A percentile compares a stretch with the other conserved stretches of the same genome.
phyloP scores from a whole-genome alignment of 2,329 filamentous ascomycete genomes.

The Sphaerulina musiva region DNA sequence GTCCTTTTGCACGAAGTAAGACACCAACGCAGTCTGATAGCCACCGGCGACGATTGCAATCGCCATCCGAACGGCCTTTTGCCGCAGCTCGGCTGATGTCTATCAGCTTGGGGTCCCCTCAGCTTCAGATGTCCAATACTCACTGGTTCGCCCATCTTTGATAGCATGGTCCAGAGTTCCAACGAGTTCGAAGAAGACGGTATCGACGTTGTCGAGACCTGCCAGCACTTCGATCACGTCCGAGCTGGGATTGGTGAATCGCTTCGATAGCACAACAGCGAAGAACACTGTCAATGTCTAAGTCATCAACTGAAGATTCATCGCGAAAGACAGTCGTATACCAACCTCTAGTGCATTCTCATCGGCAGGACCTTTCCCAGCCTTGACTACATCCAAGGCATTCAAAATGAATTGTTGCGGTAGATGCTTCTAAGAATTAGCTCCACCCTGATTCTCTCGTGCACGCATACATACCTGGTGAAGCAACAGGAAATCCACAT shows the following conservation, averaged over 20 bases:
- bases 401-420: slow-evolving; percentile 72
- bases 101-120: slow-evolving; percentile 2
- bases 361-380: slow-evolving; percentile 55
- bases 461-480: slow-evolving; percentile 52
- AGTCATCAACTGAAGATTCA: slow-evolving; percentile 39
- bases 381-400: slow-evolving; percentile 63
- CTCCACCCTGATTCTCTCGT: neutral
- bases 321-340: slow-evolving; percentile 2
- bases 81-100: slow-evolving; percentile 60
- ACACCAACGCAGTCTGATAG: slow-evolving; percentile 88
- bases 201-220: slow-evolving; percentile 81
- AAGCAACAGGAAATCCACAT: slow-evolving; percentile 67
- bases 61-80: slow-evolving; percentile 73
- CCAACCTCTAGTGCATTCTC: slow-evolving; percentile 80
- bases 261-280: slow-evolving; percentile 73
- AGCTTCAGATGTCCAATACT: slow-evolving; percentile 29
- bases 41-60: slow-evolving; percentile 85
- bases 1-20: slow-evolving; percentile 91
- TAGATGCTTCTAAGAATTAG: slow-evolving; percentile 44
- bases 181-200: slow-evolving; percentile 82
- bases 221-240: slow-evolving; percentile 88
- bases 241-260: slow-evolving; percentile 89
- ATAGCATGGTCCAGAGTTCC: slow-evolving; percentile 75
- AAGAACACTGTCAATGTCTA: slow-evolving; percentile 89
- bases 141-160: slow-evolving; percentile 64